Conservation (phyloP, 2,329 filamentous ascomycete genomes). For the Botrytis porri region DNA sequence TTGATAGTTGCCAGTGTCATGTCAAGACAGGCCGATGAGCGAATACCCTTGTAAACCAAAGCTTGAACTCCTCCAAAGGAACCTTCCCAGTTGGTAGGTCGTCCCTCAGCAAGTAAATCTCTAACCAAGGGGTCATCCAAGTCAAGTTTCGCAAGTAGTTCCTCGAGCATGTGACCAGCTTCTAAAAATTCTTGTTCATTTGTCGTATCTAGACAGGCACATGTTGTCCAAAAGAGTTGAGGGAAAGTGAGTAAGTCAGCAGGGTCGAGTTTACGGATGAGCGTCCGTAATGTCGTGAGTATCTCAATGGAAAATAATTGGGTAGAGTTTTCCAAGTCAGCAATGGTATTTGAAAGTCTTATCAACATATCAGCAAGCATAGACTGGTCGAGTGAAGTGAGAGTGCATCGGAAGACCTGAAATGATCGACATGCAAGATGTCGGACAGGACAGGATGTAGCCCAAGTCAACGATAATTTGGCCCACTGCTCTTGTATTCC, state of each 20-base stretch:
- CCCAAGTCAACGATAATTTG: constrained; percentile 87
- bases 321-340: constrained; percentile 90
- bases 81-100: constrained; percentile 85
- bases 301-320: constrained; percentile 99
- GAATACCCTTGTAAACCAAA: constrained; percentile 85
- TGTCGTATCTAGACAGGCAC: constrained; percentile 92
- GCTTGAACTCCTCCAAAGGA: constrained; percentile 82
- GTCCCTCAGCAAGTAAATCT: constrained; percentile 69
- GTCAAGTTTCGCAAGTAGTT: constrained; percentile 80
- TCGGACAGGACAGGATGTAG: constrained; percentile 90
- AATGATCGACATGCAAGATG: constrained; percentile 96
- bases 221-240: constrained; percentile 96
- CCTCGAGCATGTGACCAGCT: constrained; percentile 85
- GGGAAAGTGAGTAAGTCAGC: constrained; percentile 84
- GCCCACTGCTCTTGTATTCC: constrained; percentile 90
- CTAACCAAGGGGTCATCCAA: constrained; percentile 68
- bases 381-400: constrained; percentile 82
- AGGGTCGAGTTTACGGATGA: constrained; percentile 80
- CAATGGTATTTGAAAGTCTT: constrained; percentile 91
- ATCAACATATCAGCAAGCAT: constrained; percentile 98
- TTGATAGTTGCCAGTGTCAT: constrained; percentile 75
- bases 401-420: constrained; percentile 92
- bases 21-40: constrained; percentile 79
- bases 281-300: constrained; percentile 84
- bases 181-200: constrained; percentile 95